Base-by-base conservation (phyloP, 495 filamentous ascomycete genomes). In the Aspergillus hancockii region DNA sequence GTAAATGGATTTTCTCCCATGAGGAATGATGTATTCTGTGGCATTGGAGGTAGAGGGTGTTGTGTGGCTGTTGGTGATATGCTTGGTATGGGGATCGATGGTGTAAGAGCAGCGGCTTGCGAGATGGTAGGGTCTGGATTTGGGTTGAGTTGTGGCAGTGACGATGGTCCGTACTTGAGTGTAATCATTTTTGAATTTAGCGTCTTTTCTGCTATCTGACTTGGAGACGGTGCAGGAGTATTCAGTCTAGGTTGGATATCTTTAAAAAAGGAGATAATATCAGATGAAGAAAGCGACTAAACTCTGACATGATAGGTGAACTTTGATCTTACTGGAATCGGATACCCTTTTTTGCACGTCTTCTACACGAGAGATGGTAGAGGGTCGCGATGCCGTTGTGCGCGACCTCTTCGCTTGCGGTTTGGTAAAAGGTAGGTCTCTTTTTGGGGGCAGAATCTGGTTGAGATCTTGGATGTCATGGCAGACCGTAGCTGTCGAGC, bases 361-460 rank as follows among this genome's bases (percentile, higher is more conserved):
- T 40, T 32, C 3, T 54, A 19, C 22, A 22, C 34, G 38, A 49
- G 28, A 38, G 51, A 31, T 28, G 0, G 46, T 30, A 54, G 38
- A 7, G 16, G 19, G 55, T 16, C 13, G 22, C 25, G 52, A 32
- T 5, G 19, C 6, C 14, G 34, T 43, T 51, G 47, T 52, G 46
- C 57, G 57, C 1, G 59, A 10, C 49, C 60, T 63, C 49, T 75
- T 71, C 23, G 52, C 18, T 25, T 53, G 66, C 25, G 60, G 61
- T 38, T 68, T 73, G 18, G 65, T 41, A 53, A 80, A 81, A 4
- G 80, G 80, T 1, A 83, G 67, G 12, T 71, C 68, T 43, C 79
- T 60, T 54, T 70, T 78, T n/a, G 80, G 80, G 19, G 80, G 80
- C 8, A 80, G 63, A 58, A 74, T 67, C 32, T 75, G 67, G 43